phyloP scores from a whole-genome alignment of 2,329 filamentous ascomycete species.

The Phialophora verrucosa region DNA sequence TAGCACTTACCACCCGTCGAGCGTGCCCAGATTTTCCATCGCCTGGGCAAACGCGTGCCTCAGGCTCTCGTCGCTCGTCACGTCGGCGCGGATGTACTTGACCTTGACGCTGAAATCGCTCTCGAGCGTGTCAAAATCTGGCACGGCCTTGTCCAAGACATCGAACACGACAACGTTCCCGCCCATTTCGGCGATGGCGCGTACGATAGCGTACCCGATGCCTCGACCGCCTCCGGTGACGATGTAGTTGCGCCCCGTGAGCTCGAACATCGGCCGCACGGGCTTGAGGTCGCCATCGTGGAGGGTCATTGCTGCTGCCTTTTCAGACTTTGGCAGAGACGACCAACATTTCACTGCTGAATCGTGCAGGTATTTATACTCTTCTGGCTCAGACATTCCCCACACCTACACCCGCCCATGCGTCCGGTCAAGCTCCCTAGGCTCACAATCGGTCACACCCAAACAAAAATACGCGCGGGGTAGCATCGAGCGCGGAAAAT shows the following conservation, averaged over 20 bases:
- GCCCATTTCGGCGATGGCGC: slow-evolving; percentile 34
- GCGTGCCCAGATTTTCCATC: no score
- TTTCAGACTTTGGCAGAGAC: no score
- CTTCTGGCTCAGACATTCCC: no score
- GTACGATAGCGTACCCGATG: slow-evolving; percentile 33
- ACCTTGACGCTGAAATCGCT: slow-evolving; percentile 31
- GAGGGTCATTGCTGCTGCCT: no score
- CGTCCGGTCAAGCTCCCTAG: no score
- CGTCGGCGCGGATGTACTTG: slow-evolving; percentile 54
- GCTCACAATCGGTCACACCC: no score
- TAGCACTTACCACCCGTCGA: no score
- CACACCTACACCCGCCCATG: no score
- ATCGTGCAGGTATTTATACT: no score
- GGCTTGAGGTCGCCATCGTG: neutral
- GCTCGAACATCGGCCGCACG: slow-evolving; percentile 21
- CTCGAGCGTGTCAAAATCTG: slow-evolving; percentile 30
- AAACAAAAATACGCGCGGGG: no score
- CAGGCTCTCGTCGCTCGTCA: slow-evolving; percentile 52
- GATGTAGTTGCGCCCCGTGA: slow-evolving; percentile 32
- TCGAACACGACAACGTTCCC: slow-evolving; percentile 34
- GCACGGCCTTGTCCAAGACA: slow-evolving; percentile 26
- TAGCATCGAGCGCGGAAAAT: no score
- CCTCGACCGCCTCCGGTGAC: slow-evolving; percentile 35
- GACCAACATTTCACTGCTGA: no score
- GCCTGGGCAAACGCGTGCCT: neutral